Evolutionary conservation across 164 flowering plant genomes (phyloP).

Genomic region (Macadamia integrifolia): DNA sequence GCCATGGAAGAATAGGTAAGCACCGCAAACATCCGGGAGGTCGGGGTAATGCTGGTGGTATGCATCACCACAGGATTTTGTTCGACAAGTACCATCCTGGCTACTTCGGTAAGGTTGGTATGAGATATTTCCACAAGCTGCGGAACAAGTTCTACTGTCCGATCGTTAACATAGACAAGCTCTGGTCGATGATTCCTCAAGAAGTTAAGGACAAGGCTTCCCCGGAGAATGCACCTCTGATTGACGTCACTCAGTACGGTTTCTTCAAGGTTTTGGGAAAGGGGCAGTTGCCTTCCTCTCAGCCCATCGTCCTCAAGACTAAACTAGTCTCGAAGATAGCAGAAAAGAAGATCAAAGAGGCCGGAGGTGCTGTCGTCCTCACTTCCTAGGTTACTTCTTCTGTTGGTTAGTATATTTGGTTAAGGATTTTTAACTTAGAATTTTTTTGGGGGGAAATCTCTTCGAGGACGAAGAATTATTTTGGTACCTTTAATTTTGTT

Average conservation of each 20-base stretch:
- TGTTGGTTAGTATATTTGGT: too few species aligned
- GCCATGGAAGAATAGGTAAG: conserved; percentile 74
- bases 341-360: conserved; percentile 7
- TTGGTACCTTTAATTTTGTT: too few species aligned
- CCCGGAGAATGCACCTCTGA: conserved; percentile 37
- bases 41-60: conserved; percentile 44
- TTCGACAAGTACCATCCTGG: conserved; percentile 88
- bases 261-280: conserved; percentile 68
- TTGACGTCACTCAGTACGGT: conserved; percentile 64
- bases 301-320: conserved; percentile 38
- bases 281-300: conserved; percentile 38
- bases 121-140: conserved; percentile 70
- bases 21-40: conserved; percentile 86
- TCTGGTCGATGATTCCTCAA: conserved; percentile 65
- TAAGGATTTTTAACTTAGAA: too few species aligned
- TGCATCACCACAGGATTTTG: conserved; percentile 46
- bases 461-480: too few species aligned
- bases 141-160: conserved; percentile 64
- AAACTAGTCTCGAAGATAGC: too few species aligned
- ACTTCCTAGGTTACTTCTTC: conserved; percentile 13
- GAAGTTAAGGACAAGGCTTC: conserved; percentile 54
- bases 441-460: too few species aligned
- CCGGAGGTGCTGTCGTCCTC: conserved; percentile 69
- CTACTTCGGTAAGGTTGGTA: conserved; percentile 74
- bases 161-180: conserved; percentile 27